Percentiles rank a stretch among this genome's conserved stretches.
Evolutionary conservation across 495 filamentous ascomycete species (phyloP).

Genomic region (Neurospora sp.): DNA sequence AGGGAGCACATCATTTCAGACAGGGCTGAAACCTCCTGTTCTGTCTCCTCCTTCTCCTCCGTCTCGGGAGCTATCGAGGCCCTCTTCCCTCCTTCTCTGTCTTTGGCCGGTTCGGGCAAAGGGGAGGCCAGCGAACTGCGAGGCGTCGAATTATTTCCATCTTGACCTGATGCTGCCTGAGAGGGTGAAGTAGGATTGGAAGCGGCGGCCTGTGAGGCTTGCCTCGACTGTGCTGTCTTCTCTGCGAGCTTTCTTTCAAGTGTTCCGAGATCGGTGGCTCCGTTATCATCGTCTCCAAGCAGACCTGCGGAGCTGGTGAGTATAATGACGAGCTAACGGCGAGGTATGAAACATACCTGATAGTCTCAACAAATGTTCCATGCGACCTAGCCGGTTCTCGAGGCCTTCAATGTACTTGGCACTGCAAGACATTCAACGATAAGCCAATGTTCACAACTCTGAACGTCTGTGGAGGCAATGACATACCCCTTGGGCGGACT

Average conservation of each 20-base stretch:
- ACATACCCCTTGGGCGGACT: slow-evolving; percentile 90
- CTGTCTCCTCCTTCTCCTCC: slow-evolving; percentile 49
- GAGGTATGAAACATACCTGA: slow-evolving; percentile 45
- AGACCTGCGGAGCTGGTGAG: slow-evolving; percentile 37
- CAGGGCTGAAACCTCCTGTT: slow-evolving; percentile 82
- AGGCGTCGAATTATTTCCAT: slow-evolving; percentile 47
- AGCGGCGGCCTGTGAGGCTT: slow-evolving; percentile 28
- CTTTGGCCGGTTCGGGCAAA: slow-evolving; percentile 39
- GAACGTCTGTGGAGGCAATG: not conserved
- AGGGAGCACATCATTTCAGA: slow-evolving; percentile 99
- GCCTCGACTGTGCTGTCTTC: slow-evolving; percentile 40
- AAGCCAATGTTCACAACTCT: slow-evolving; percentile 3
- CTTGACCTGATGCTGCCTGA: slow-evolving; percentile 30
- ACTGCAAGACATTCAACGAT: slow-evolving; percentile 31
- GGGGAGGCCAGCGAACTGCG: slow-evolving; percentile 50
- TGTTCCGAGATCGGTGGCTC: slow-evolving; percentile 78
- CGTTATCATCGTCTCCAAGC: slow-evolving; percentile 77
- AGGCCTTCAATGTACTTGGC: slow-evolving; percentile 98
- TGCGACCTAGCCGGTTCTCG: slow-evolving; percentile 85
- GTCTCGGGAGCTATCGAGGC: slow-evolving; percentile 24
- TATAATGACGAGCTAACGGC: not conserved
- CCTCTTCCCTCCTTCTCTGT: slow-evolving; percentile 34
- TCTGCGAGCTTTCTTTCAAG: slow-evolving; percentile 75
- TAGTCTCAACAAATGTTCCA: slow-evolving; percentile 82
- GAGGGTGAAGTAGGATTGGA: slow-evolving; percentile 39